Evolutionary conservation across 73 alveolate genomes (phyloP), one percentile per base, ranked within the genome.

Genomic region (Blepharisma stoltei): DNA sequence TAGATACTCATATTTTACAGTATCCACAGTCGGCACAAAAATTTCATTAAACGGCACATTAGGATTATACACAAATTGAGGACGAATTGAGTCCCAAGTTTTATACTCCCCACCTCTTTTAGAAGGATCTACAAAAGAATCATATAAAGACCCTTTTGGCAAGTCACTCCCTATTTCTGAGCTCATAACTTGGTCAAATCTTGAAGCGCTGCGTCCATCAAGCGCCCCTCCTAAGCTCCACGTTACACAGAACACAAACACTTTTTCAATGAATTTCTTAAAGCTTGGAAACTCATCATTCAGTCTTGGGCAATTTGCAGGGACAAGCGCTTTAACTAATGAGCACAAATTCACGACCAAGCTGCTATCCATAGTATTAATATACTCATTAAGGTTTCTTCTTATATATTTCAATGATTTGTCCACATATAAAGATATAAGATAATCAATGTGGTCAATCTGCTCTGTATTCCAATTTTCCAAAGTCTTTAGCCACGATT

Each of bases 21-120:
- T 97, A 85, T 97, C 99, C 52, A 92, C 80, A 49, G 99, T 97
- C n/a, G 99, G 99, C 50, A 97, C 99, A 49, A 97, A 83, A 65
- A 97, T 95, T 82, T 94, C 92, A 93, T 95, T 95, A 97, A 90
- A 97, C 11, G 97, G 97, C 77, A 84, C 89, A 69, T 87, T 83
- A 54, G 93, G 94, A 84, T 94, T 93, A 81, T 81, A 96, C 83
- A 92, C 91, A 82, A 94, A 92, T 20, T 78, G 78, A 7, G 92
- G 76, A 47, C 87, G 83, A 4, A 52, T 52, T 2, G 66, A 52
- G 4, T 52, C 66, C 66, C 66, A 52, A 14, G 66, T 11, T 52
- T 52, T 52, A 52, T 52, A 52, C 23, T 52, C 66, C 4, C 66
- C 66, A 60, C 55, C 41, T 52, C n/a, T 52, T 52, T 52, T 52